Evolutionary conservation across 441 rosid species (phyloP), one percentile per base, ranked within the genome.

Genomic region (Adansonia grandidieri): DNA sequence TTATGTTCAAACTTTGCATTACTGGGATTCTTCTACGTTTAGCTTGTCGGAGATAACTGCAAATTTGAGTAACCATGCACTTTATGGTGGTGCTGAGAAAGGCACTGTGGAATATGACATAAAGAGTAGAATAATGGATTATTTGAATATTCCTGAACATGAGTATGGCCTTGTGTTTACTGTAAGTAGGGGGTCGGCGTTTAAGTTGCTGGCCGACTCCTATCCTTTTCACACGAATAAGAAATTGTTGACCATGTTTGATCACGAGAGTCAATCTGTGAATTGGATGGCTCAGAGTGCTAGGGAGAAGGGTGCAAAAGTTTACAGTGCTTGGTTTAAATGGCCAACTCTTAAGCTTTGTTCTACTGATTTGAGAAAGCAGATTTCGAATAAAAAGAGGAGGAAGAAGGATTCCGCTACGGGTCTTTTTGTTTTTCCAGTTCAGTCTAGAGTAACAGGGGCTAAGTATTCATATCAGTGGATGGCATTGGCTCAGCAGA

Each of bases 401-500:
- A 89, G 96, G 86, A 96, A 96, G 90, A 94, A 91, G 87, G 97
- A 91, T 82, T 91, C 97, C 2, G 98, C 98, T 0, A 89, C 83
- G 17, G 99, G 98, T 10, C 79, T 96, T 81, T 96, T 96, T 82
- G 99, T 94, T 82, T 96, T 96, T 78, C 99, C 98, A 0, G 99
- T 91, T n/a, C 99, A 96, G 82, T 94, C 98, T 44, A 85, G 99
- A 53, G 99, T 96, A 58, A 94, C 97, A 0, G 99, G 99, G 9
- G 83, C 97, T 3, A 96, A 96, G 84, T 96, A 96, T 80, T 96
- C 99, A 0, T 96, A 96, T 80, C 99, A 96, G 48, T 96, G 99
- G 99, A 96, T 96, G 99, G 97, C 98, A 20, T 82, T 92, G 63
- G 99, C 99, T 76, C 99, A 96, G 82, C 99, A 94, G 85, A 96